These are phyloP conservation scores for Aeschynomene evenia DNA, from an alignment of 306 rosid genomes.

Conservation along the genomic window DNA sequence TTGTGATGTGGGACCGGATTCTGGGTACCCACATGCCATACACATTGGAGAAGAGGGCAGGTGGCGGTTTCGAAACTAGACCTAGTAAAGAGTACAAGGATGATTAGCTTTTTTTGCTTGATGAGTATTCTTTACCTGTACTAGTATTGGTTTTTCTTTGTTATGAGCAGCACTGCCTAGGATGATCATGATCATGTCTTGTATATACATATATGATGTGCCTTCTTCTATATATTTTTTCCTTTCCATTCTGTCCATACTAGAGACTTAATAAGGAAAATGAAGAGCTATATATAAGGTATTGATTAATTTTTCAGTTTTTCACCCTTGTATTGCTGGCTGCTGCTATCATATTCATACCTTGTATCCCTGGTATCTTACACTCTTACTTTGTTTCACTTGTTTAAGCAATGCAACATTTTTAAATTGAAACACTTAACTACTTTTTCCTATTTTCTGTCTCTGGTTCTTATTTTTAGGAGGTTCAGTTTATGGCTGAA, in stretches of 20 bases:
- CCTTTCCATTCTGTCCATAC: slow-evolving; percentile 37
- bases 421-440: not conserved
- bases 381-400: not conserved
- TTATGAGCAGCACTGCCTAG: slow-evolving; percentile 44
- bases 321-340: slow-evolving; percentile 26
- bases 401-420: not conserved
- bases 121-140: slow-evolving; percentile 51
- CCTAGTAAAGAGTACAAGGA: slow-evolving; percentile 62
- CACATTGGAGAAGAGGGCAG: slow-evolving; percentile 67
- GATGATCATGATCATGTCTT: slow-evolving; percentile 42
- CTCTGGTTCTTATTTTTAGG: not conserved
- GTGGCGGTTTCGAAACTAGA: slow-evolving; percentile 81
- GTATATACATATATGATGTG: slow-evolving; percentile 61
- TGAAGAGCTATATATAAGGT: slow-evolving; percentile 6
- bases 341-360: not conserved
- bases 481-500: not conserved
- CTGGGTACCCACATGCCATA: slow-evolving; percentile 93
- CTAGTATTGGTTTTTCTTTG: slow-evolving; percentile 43
- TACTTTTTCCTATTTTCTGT: not conserved
- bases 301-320: slow-evolving; percentile 13
- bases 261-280: slow-evolving; percentile 46
- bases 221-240: slow-evolving; percentile 47
- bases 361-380: not conserved
- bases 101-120: slow-evolving; percentile 47
- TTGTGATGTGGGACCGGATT: slow-evolving; percentile 81